phyloP scores from a whole-genome alignment of 176 grass and related monocot species.

The Tuctoria greenei region DNA sequence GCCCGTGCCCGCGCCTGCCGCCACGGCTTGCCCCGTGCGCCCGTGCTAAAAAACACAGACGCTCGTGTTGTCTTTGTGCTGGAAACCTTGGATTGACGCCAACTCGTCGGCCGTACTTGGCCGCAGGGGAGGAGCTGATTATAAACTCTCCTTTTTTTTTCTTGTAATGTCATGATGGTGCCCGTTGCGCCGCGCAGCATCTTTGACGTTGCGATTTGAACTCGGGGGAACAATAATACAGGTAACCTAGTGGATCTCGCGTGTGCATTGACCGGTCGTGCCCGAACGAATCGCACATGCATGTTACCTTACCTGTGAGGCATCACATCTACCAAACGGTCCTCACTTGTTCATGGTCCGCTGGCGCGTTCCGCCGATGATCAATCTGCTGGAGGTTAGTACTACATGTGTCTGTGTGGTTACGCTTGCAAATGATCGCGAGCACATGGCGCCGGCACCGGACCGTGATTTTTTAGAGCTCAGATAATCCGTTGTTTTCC shows the following conservation, averaged over 20 bases:
- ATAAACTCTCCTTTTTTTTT: neutral
- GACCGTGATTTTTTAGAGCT: neutral
- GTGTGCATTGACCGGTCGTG: slow-evolving; percentile 1
- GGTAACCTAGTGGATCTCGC: neutral
- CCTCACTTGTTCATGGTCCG: slow-evolving; percentile 7
- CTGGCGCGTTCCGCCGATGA: neutral
- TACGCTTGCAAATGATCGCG: neutral
- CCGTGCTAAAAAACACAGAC: neutral
- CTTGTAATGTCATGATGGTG: neutral
- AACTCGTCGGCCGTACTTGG: neutral
- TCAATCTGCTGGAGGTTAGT: neutral
- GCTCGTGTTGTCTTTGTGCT: neutral
- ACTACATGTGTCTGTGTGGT: neutral
- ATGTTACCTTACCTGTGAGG: neutral
- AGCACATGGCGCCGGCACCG: neutral
- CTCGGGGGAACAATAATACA: neutral
- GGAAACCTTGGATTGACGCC: neutral
- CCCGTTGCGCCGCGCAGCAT: neutral
- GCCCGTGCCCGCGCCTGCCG: neutral
- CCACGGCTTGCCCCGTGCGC: neutral
- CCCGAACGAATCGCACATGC: neutral
- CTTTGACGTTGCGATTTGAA: neutral
- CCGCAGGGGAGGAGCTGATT: neutral
- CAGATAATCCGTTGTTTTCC: neutral
- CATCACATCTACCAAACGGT: neutral